phyloP scores from a whole-genome alignment of 768 basidiomycete genomes.

The Kwoniella pini region DNA sequence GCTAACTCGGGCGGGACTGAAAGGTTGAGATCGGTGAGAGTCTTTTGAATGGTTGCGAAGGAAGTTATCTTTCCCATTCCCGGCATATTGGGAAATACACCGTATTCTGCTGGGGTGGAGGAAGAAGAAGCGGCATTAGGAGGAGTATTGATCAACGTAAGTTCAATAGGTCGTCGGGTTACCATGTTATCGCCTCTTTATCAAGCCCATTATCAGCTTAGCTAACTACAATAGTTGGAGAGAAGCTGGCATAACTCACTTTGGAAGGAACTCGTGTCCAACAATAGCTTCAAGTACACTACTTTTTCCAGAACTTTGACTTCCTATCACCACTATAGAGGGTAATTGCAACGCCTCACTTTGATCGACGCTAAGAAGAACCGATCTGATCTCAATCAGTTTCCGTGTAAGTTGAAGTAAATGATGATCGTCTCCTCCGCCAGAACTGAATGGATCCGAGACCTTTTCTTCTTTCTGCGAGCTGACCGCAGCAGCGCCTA shows the following conservation, averaged over 20 bases:
- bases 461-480: constrained; percentile 50
- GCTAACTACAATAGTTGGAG: not conserved
- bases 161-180: constrained; percentile 94
- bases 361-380: constrained; percentile 95
- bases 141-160: constrained; percentile 93
- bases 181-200: constrained; percentile 97
- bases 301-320: constrained; percentile 97
- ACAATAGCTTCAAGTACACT: constrained; percentile 96
- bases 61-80: constrained; percentile 80
- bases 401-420: constrained; percentile 92
- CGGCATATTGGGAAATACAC: constrained; percentile 89
- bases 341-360: constrained; percentile 91
- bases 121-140: constrained; percentile 58
- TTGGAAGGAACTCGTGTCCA: constrained; percentile 95
- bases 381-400: constrained; percentile 90
- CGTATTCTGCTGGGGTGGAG: constrained; percentile 69
- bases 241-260: constrained; percentile 64
- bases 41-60: constrained; percentile 88
- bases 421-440: constrained; percentile 65
- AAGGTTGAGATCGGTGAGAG: constrained; percentile 89
- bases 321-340: constrained; percentile 96
- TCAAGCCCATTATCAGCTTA: constrained; percentile 1
- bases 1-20: constrained; percentile 86
- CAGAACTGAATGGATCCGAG: constrained; percentile 17
- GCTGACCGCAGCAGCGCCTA: constrained; percentile 34